phyloP scores from a whole-genome alignment of 495 filamentous ascomycete genomes.

The Podospora tetraspora region DNA sequence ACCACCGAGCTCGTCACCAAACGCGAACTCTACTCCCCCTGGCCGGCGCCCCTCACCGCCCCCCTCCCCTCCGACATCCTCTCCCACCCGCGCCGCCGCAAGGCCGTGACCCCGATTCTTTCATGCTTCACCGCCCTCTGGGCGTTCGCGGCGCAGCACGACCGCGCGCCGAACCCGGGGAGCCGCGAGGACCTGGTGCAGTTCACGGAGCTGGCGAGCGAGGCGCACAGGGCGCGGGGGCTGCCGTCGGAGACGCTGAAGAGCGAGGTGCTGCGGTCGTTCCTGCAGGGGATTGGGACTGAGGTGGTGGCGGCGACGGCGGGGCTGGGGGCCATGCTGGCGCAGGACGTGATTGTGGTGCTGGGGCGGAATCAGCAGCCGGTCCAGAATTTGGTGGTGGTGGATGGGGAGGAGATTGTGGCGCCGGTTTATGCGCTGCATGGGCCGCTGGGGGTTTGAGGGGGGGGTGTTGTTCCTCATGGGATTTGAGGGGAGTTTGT shows the following conservation, averaged over 20 bases:
- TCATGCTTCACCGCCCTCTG: constrained; percentile 78
- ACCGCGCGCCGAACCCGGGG: constrained; percentile 49
- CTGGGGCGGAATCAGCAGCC: constrained; percentile 85
- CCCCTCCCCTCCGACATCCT: constrained; percentile 65
- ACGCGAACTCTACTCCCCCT: constrained; percentile 78
- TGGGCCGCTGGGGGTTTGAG: constrained; percentile 39
- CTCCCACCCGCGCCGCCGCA: constrained; percentile 58
- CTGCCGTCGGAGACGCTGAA: constrained; percentile 71
- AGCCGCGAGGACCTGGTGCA: constrained; percentile 53
- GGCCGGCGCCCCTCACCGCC: constrained; percentile 63
- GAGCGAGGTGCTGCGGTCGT: constrained; percentile 73
- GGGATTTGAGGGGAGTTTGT: not conserved
- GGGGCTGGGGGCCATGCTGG: constrained; percentile 81
- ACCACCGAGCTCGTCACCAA: constrained; percentile 83
- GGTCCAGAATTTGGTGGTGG: constrained; percentile 88
- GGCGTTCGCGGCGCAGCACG: constrained; percentile 61
- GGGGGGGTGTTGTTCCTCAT: not conserved
- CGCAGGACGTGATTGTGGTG: constrained; percentile 96
- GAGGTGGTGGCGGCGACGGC: constrained; percentile 86
- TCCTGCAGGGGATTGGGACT: constrained; percentile 71
- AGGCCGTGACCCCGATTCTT: constrained; percentile 72
- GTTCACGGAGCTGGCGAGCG: constrained; percentile 72
- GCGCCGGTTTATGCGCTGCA: constrained; percentile 79
- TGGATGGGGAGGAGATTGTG: constrained; percentile 76
- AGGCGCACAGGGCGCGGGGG: constrained; percentile 68